A percentile compares a stretch with the other conserved stretches of the same genome.
phyloP scores from a whole-genome alignment of 1,284 basidiomycete species.

The Acaromyces ingoldii region DNA sequence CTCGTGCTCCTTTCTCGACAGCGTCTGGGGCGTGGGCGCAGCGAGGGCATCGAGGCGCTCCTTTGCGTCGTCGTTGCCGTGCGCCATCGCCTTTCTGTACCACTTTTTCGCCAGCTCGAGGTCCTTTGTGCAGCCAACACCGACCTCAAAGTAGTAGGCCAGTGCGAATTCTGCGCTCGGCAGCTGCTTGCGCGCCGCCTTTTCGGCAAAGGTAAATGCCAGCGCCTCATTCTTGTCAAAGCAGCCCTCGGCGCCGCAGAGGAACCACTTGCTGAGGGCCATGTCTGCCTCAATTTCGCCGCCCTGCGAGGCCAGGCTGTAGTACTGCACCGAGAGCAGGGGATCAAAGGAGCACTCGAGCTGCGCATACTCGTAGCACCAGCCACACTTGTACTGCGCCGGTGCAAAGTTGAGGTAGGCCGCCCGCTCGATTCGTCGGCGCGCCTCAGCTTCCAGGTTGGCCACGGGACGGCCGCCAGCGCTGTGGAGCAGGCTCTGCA shows the following conservation, averaged over 20 bases:
- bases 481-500: too few relatives aligned
- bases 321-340: constrained; percentile 84
- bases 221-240: constrained; percentile 86
- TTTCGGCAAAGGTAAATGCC: constrained; percentile 84
- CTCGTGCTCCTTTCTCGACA: constrained; percentile 76
- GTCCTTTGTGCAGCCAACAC: constrained; percentile 56
- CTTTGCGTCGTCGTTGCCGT: constrained; percentile 73
- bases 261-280: constrained; percentile 91
- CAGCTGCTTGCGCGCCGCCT: constrained; percentile 73
- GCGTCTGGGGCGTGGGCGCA: constrained; percentile 59
- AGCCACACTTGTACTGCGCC: constrained; percentile 82
- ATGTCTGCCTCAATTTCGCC: constrained; percentile 84
- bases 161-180: constrained; percentile 86
- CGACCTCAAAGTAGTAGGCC: constrained; percentile 81
- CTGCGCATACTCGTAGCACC: constrained; percentile 83
- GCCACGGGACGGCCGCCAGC: too few relatives aligned
- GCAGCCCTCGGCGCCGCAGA: constrained; percentile 72
- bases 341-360: constrained; percentile 83
- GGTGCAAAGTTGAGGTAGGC: constrained; percentile 80
- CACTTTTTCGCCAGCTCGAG: constrained; percentile 64
- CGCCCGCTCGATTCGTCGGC: constrained; percentile 63
- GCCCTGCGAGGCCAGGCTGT: constrained; percentile 64
- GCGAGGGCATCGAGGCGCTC: constrained; percentile 69
- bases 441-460: constrained; percentile 28
- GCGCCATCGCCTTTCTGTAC: constrained; percentile 66